Base-by-base conservation (phyloP, 441 rosid genomes). In the Croton setiger region DNA sequence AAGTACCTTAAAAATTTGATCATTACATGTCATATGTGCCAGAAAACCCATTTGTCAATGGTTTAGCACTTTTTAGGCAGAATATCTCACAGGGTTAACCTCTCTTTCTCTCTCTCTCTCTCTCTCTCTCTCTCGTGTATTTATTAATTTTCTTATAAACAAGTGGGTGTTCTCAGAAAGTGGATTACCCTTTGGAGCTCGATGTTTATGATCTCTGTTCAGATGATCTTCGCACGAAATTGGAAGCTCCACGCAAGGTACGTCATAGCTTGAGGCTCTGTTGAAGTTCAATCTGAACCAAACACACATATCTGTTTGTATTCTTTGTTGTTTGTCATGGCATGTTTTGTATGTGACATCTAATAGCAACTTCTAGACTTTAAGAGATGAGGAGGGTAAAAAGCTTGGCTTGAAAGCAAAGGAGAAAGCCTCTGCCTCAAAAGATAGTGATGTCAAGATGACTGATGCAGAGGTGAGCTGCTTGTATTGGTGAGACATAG, bases 221-320 rank as follows among this genome's bases (percentile, higher is more conserved):
- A 7, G 91, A 88, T 48, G 98, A 89, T 69, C 92, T 96, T 48
- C 81, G 77, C 56, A 85, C 88, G 80, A 82, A 82, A 54, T 75
- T 93, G 80, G 94, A 85, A 78, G 91, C 86, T 67, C 98, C 98
- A 77, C 97, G 97, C 74, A 84, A 85, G 97, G 98, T 96, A 80
- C 74, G 33, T 67, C 11, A 20, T 53, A 62, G 14, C 21, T 35
- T 74, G 69, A 65, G 35, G 56, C 57, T 71, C 58, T 58, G 18
- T 20, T 44, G 23, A 41, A 49, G 68, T 53, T 64, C 52, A 18
- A 15, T 56, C 36, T 67, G 43, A 56, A 60, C 36, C 5, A 33
- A 45, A 61, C 37, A 41, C 18, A 7, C 18, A 20, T 17, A 44
- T 15, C 17, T 63, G n/a, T 64, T 61, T 58, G 37, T 15, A 39